phyloP scores from a whole-genome alignment of 2,329 filamentous ascomycete species.

The Malbranchea zuffiana region DNA sequence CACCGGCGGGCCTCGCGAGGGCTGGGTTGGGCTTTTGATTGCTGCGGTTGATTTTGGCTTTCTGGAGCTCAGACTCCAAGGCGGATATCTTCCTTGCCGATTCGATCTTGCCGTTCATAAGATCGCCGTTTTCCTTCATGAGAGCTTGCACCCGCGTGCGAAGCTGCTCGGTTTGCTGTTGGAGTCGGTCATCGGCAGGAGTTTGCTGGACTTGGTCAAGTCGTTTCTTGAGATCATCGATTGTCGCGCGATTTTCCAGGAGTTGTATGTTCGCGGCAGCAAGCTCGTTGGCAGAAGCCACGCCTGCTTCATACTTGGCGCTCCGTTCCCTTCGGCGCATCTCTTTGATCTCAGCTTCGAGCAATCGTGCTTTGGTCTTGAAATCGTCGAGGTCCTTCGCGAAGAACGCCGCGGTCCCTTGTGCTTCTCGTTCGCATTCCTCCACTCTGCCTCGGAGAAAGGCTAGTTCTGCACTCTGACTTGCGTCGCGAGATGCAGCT shows the following conservation, averaged over 20 bases:
- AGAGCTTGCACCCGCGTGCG: constrained; percentile 3
- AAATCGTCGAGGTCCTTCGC: too few relatives aligned
- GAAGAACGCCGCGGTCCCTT: too few relatives aligned
- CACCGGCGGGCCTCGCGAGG: too few relatives aligned
- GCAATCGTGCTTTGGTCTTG: too few relatives aligned
- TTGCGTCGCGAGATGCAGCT: too few relatives aligned
- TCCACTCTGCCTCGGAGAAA: too few relatives aligned
- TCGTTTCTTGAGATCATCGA: constrained; percentile 9
- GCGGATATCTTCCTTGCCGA: too few relatives aligned
- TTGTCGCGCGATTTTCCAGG: neutral
- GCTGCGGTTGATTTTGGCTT: neutral
- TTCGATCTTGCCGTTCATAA: too few relatives aligned
- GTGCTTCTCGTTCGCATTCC: too few relatives aligned
- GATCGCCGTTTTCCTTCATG: neutral
- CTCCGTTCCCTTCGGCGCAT: neutral
- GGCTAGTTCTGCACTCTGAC: too few relatives aligned
- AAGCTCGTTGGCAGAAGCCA: constrained; percentile 1
- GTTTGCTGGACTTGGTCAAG: constrained; percentile 2
- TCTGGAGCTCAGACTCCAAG: too few relatives aligned
- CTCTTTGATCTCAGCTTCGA: constrained; percentile 3
- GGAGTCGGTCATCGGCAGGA: constrained; percentile 1
- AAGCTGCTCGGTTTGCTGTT: constrained; percentile 6
- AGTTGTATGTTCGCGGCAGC: neutral
- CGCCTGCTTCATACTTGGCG: constrained; percentile 5
- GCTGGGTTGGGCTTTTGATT: too few relatives aligned